A percentile compares a stretch with the other conserved stretches of the same genome.
Conservation (phyloP, 768 basidiomycete genomes). For the Macrocybe gigantea region DNA sequence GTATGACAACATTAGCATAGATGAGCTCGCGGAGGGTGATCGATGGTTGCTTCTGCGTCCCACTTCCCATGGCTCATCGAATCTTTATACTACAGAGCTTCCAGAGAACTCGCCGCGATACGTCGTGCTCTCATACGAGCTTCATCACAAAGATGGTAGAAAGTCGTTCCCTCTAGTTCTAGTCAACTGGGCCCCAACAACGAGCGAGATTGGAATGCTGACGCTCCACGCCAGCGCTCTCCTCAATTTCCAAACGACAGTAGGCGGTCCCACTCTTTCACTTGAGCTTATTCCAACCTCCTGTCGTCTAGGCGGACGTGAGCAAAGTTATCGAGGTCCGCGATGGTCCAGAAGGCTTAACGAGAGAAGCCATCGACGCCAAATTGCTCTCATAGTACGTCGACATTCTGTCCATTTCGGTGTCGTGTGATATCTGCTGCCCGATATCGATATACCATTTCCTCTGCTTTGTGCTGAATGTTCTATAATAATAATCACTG, state of each 20-base stretch:
- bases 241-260: slow-evolving; percentile 73
- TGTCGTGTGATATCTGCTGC: too few relatives aligned
- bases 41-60: background rate
- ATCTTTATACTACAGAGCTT: slow-evolving; percentile 47
- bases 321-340: slow-evolving; percentile 76
- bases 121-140: slow-evolving; percentile 78
- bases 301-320: slow-evolving; percentile 53
- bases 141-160: slow-evolving; percentile 75
- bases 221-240: slow-evolving; percentile 84
- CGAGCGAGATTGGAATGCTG: slow-evolving; percentile 68
- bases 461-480: too few relatives aligned
- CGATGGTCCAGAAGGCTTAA: slow-evolving; percentile 79
- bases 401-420: too few relatives aligned
- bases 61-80: slow-evolving; percentile 1
- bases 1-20: slow-evolving; percentile 69
- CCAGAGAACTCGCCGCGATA: slow-evolving; percentile 87
- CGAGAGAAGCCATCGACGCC: slow-evolving; percentile 63
- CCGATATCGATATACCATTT: too few relatives aligned
- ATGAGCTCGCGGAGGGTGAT: slow-evolving; percentile 83
- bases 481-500: too few relatives aligned
- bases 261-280: slow-evolving; percentile 26
- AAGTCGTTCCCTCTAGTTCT: slow-evolving; percentile 82
- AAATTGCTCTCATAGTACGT: slow-evolving; percentile 33
- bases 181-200: slow-evolving; percentile 82
- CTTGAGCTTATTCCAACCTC: background rate